Conservation (phyloP, 352 stramenopile species). For the Pythium aristosporum region DNA sequence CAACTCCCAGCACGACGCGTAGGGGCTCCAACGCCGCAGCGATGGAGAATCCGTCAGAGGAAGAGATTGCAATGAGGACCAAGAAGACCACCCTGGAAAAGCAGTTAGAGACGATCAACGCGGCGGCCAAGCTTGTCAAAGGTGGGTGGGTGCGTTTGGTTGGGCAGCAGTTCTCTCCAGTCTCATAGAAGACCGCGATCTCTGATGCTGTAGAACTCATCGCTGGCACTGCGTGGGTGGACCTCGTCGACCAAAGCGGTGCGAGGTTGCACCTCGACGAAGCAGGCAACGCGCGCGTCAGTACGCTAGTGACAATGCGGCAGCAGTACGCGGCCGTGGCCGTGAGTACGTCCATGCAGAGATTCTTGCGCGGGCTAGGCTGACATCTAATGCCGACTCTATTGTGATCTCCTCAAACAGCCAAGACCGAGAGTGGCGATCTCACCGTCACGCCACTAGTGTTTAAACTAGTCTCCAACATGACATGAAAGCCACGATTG, state of each 20-base stretch:
- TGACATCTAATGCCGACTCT: too few species aligned
- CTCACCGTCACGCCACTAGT: slow-evolving; percentile 30
- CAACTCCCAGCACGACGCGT: neutral
- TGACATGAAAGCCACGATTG: neutral
- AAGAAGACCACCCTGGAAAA: slow-evolving; percentile 45
- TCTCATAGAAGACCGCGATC: neutral
- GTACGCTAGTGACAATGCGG: slow-evolving; percentile 41
- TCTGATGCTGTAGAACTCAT: slow-evolving; percentile 39
- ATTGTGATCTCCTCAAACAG: slow-evolving; percentile 14
- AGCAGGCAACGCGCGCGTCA: slow-evolving; percentile 35
- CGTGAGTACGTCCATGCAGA: slow-evolving; percentile 41
- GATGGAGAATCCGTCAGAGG: slow-evolving; percentile 19
- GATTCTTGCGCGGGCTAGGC: too few species aligned
- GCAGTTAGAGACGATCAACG: slow-evolving; percentile 51
- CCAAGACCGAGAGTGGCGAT: slow-evolving; percentile 35
- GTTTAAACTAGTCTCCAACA: slow-evolving; percentile 34
- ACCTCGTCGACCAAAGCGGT: slow-evolving; percentile 50
- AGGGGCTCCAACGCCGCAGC: neutral
- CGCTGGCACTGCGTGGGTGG: slow-evolving; percentile 37
- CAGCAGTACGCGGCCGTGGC: slow-evolving; percentile 49
- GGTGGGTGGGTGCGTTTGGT: slow-evolving; percentile 37
- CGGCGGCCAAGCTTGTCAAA: slow-evolving; percentile 50
- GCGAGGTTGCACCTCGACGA: slow-evolving; percentile 49
- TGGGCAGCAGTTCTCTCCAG: neutral
- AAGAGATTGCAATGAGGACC: slow-evolving; percentile 28